These are phyloP conservation scores for Themeda triandra DNA, from an alignment of 176 grass and related monocot species.

Conservation along the genomic window DNA sequence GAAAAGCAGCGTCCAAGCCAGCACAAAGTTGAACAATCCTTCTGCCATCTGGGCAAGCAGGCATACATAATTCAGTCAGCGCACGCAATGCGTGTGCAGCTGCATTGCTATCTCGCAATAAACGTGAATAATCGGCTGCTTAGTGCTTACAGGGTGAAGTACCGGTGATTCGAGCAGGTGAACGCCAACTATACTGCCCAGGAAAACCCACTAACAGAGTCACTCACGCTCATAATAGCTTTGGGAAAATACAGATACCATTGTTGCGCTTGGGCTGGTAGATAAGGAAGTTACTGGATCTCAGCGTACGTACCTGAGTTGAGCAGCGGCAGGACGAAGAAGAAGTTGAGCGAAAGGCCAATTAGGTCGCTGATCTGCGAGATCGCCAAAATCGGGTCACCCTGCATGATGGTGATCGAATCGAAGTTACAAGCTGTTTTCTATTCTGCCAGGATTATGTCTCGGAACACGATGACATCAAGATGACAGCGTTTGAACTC, in stretches of 20 bases:
- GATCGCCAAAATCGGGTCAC: slow-evolving; percentile 80
- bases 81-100: neutral
- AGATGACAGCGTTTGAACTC: neutral
- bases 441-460: too few relatives aligned
- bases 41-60: slow-evolving; percentile 46
- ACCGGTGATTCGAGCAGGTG: slow-evolving; percentile 70
- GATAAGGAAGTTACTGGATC: neutral
- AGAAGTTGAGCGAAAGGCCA: slow-evolving; percentile 88
- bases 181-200: slow-evolving; percentile 72
- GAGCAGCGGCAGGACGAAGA: slow-evolving; percentile 70
- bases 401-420: slow-evolving; percentile 44
- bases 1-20: slow-evolving; percentile 85
- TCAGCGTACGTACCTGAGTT: slow-evolving; percentile 62
- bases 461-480: too few relatives aligned
- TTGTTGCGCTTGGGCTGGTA: neutral
- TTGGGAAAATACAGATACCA: neutral
- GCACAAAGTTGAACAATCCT: slow-evolving; percentile 91
- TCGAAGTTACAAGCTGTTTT: neutral
- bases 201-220: slow-evolving; percentile 31
- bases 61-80: neutral
- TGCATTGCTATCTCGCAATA: too few relatives aligned
- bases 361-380: slow-evolving; percentile 65
- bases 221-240: neutral
- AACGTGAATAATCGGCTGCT: slow-evolving; percentile 1
- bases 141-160: slow-evolving; percentile 90